Evolutionary conservation across 2,329 filamentous ascomycete genomes (phyloP), one percentile per base, ranked within the genome.

Genomic region (Neopestalotiopsis clavispora): DNA sequence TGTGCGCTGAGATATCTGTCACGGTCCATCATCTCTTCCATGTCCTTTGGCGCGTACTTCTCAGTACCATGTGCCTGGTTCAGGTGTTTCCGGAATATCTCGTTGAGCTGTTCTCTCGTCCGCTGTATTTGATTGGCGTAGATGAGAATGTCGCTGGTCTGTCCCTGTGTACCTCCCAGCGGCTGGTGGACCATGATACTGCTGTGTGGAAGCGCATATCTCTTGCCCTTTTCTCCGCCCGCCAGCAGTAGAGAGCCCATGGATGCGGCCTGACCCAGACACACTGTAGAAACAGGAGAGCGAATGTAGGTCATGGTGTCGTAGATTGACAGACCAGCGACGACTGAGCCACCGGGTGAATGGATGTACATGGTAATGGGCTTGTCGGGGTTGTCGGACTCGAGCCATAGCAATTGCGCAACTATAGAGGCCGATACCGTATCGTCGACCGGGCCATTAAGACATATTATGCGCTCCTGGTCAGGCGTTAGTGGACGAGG

Each of bases 251-350:
- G 86, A 1, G 92, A 94, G 5, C 95, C 96, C 96, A 99, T 99
- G 3, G 92, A 96, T 1, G 96, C 95, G 0, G 97, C 96, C 76
- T 97, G 94, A 7, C 96, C 96, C 58, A 99, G 89, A 77, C 96
- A 98, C 38, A 99, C 96, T 0, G 96, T 99, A 58, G 92, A 95
- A 0, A 99, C 94, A 1, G 95, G 94, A 2, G 93, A 93, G 70
- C 92, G 91, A 78, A 99, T 98, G 81, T 99, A 99, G 74, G 92
- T 91, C 95, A 99, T 98, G 13, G 96, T 99, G 80, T 99, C 96
- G 86, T 99, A 99, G 76, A 99, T 98, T 32, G 96, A 95, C 70
- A 92, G 86, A 17, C 90, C 90, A 1, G 96, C 95, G 71, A 92
- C 95, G 56, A 99, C 95, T 57, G 93, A 95, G 68, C 96, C 96